Base-by-base conservation (phyloP, 768 basidiomycete species). In the Plicaturopsis crispa region DNA sequence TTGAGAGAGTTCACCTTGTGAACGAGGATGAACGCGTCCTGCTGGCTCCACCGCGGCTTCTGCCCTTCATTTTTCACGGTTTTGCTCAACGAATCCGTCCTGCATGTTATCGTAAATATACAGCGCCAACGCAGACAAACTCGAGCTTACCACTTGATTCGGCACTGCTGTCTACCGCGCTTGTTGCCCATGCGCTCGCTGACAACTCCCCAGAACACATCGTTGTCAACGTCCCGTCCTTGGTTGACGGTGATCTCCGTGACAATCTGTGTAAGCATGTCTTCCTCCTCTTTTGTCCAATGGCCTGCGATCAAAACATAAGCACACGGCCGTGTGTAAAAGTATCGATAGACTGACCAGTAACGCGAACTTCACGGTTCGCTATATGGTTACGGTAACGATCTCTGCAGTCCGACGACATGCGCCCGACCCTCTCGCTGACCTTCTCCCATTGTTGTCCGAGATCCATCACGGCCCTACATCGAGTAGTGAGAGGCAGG, bases 391-490 rank as follows among this genome's bases (percentile, higher is more conserved):
- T 91, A 37, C 88, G 79, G 58, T 80, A 90, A 39, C 88, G 72
- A 58, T 91, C 88, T 7, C 88, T 73, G 57, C 88, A 91, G 53
- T 91, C 88, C 3, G 78, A 66, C 13, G 83, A 76, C 71, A 76
- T 80, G 31, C 88, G 70, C 18, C 84, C 84, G 4, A 91, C 85
- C 14, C 67, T 55, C 31, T 60, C 60, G 50, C 81, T 78, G 31
- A 91, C 72, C 49, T 79, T 83, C 59, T 86, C 82, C 88, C 88
- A 91, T 51, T 78, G 74, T 45, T 83, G 80, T 11, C 88, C 88
- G 18, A 78, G 57, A 34, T 78, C 71, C 5, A 55, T 54, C 13
- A 91, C 80, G 17, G 84, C 84, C 40, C 88, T 90, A 41, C 22
- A 36, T 43, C 35, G 20, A 13, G 33, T 2, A 24, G 46, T 33